Evolutionary conservation across 2,329 filamentous ascomycete genomes (phyloP), one percentile per base, ranked within the genome.

Genomic region (Thermoascus crustaceus): DNA sequence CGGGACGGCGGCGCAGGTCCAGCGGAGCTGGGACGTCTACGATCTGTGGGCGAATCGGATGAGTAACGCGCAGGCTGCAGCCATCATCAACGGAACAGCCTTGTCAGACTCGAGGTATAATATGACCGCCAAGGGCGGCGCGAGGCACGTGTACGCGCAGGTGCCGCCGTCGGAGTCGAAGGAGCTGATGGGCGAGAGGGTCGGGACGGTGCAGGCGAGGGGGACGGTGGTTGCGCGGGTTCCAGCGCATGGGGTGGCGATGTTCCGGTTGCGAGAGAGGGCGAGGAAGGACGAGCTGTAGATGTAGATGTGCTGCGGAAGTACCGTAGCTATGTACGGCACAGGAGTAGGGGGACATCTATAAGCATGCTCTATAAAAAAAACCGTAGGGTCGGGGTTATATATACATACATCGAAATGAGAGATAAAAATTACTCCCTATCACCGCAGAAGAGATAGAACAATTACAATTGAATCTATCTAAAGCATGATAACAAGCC

Each of bases 21-120:
- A 56, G 16, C 51, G 63, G 42, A 55, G 53, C 0, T 76, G 71
- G 70, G 70, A 73, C 41, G 55, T 76, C 4, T 68, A 67, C 31
- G 72, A 76, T 47, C 55, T 76, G 1, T 76, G 73, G 73, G 70
- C 63, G 3, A 67, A 69, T 40, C 58, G 73, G n/a, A 73, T 77
- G 69, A 57, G 52, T 13, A 56, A 66, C 30, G 58, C 53, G 2
- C 62, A 64, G 24, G 69, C 71, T 1, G 47, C 49, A 16, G 52
- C 57, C 0, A 60, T 75, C 19, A 57, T 75, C 8, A 57, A 63
- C 33, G 63, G 63, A 0, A 63, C 54, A 2, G 52, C 54, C 7
- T 52, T 54, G 4, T 43, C 49, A 13, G 53, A 52, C 2, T 57
- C 56, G 25, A 43, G 32, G 37, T 43, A 23, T 50, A 64, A 41